Conservation (phyloP, 2,329 filamentous ascomycete species). For the Monosporascus sp. region DNA sequence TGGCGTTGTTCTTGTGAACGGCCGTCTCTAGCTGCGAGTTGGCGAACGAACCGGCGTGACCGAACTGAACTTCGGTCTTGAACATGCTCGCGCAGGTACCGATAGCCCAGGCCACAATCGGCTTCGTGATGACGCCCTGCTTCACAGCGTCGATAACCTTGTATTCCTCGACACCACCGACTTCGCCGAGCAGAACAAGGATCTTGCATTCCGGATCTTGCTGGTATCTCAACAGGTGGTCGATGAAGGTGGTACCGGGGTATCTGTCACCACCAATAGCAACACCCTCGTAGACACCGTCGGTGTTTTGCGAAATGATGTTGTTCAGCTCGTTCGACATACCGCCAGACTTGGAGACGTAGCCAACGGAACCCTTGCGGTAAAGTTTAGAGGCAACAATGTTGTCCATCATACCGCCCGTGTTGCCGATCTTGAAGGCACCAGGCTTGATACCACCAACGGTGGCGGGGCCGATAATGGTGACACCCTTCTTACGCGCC, state of each 20-base stretch:
- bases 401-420: constrained; percentile 99
- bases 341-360: constrained; percentile 99
- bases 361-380: constrained; percentile 96
- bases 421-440: constrained; percentile 99
- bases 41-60: constrained; percentile 96
- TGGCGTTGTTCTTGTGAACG: constrained; percentile 91
- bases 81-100: constrained; percentile 99
- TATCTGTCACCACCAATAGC: constrained; percentile 99
- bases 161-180: constrained; percentile 99
- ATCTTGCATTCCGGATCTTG: constrained; percentile 98
- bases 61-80: constrained; percentile 99
- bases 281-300: constrained; percentile 98
- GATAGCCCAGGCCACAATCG: constrained; percentile 98
- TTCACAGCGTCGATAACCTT: constrained; percentile 98
- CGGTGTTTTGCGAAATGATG: constrained; percentile 92
- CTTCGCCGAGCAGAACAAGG: constrained; percentile 90
- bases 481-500: constrained; percentile 96
- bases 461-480: constrained; percentile 96
- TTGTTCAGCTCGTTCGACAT: constrained; percentile 99
- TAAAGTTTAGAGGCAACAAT: constrained; percentile 99
- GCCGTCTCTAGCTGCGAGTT: constrained; percentile 99
- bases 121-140: constrained; percentile 91
- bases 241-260: constrained; percentile 97
- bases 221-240: constrained; percentile 95
- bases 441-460: constrained; percentile 99